Evolutionary conservation across 495 filamentous ascomycete genomes (phyloP).

Genomic region (Ramalina intermedia): DNA sequence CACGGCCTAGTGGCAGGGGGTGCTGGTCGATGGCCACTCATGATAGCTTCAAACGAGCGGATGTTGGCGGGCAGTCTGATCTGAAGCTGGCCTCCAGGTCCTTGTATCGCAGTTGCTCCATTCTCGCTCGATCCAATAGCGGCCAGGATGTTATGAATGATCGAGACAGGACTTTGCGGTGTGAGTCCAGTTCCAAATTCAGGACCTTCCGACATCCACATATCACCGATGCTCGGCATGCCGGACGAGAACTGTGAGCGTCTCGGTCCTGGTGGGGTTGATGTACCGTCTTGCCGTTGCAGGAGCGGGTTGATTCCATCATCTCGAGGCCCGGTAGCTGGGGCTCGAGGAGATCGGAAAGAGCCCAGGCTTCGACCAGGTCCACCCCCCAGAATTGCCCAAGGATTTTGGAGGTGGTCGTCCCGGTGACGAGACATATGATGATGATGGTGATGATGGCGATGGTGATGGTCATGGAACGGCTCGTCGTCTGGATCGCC

Average conservation of each 20-base stretch:
- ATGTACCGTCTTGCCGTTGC: constrained; percentile 24
- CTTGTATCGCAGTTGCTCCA: background rate
- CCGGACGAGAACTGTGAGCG: background rate
- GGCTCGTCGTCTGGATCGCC: constrained; percentile 32
- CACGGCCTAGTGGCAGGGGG: constrained; percentile 8
- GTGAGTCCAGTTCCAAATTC: background rate
- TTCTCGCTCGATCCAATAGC: constrained; percentile 18
- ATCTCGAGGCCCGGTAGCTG: constrained; percentile 38
- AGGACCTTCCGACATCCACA: background rate
- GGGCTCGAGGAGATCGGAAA: constrained; percentile 40
- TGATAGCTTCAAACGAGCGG: constrained; percentile 42
- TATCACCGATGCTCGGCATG: background rate
- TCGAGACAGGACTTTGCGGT: background rate
- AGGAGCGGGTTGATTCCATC: constrained; percentile 75
- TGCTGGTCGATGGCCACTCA: constrained; percentile 32
- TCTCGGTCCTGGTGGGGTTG: constrained; percentile 1
- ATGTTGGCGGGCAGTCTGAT: background rate
- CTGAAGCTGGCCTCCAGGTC: constrained; percentile 4
- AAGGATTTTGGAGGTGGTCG: constrained; percentile 13
- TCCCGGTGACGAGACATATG: constrained; percentile 28
- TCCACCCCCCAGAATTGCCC: constrained; percentile 18
- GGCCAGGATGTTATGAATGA: constrained; percentile 4
- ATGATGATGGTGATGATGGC: constrained; percentile 23
- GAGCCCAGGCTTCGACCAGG: constrained; percentile 24
- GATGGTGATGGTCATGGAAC: constrained; percentile 20